Base-by-base conservation (phyloP, 2,329 filamentous ascomycete genomes). In the Fusarium mangiferae region DNA sequence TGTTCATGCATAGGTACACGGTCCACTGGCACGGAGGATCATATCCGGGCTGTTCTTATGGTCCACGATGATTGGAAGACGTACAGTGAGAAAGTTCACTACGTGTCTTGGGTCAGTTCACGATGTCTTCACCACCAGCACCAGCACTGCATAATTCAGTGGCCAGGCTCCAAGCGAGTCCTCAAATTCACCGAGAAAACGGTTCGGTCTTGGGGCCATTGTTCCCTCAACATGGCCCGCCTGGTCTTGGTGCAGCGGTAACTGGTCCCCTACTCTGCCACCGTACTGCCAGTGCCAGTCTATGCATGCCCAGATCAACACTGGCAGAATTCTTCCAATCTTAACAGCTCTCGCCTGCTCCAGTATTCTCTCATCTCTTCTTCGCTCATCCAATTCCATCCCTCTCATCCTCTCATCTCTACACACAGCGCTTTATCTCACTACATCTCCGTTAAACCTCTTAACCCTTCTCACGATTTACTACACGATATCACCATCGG, bases 61-160 rank as follows among this genome's bases (percentile, higher is more conserved):
- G 22, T 6, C 13, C 22, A 18, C 0, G 15, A 15, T 10, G 12
- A 18, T 7, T 13, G 3, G 17, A 5, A 33, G 22, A 14, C 7
- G 2, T 2, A 9, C 13, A 18, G 6, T 10, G 3, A 9, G 2
- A 33, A 3, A 1, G 22, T 2, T 20, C 15, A 18, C 5, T 6
- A 2, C 3, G 33, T 9, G 4, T 7, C 1, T 22, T 6, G 7
- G 5, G 13, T n/a, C 24, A 4, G n/a, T 28, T 18, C 1, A 6
- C 3, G 35, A 26, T 36, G 20, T 38, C 33, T 22, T 38, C 24
- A 12, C 10, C 33, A 17, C 13, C 7, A 26, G 15, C 33, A 17
- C 13, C 7, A 26, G 15, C 6, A 22, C 18, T 11, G 9, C n/a
- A 4, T 26, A 10, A 4, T 20, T 36, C 17, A 41, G 7, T n/a